phyloP scores from a whole-genome alignment of 2,329 filamentous ascomycete species.

The Phialophora chinensis region DNA sequence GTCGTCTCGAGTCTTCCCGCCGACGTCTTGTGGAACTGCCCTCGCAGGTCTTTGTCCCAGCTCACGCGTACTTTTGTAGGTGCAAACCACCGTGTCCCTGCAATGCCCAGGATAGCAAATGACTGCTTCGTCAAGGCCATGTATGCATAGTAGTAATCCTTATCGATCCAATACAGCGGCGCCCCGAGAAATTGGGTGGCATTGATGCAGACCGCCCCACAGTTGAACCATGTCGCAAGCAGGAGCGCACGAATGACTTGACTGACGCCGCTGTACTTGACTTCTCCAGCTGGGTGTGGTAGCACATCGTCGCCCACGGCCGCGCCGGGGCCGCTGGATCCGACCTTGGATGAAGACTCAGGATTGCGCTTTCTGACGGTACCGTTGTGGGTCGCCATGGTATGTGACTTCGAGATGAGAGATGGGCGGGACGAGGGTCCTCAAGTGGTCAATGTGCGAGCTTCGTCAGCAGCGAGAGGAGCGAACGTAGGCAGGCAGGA shows the following conservation, averaged over 20 bases:
- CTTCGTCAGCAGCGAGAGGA: slow-evolving; percentile 6
- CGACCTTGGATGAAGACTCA: slow-evolving; percentile 6
- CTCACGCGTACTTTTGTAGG: slow-evolving; percentile 68
- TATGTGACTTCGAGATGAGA: slow-evolving; percentile 2
- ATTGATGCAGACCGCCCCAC: slow-evolving; percentile 52
- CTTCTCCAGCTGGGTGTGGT: slow-evolving; percentile 38
- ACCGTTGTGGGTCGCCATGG: slow-evolving; percentile 42
- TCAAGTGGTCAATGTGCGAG: slow-evolving; percentile 1
- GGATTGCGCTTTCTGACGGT: slow-evolving; percentile 44
- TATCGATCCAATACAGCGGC: slow-evolving; percentile 66
- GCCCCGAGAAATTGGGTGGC: slow-evolving; percentile 66
- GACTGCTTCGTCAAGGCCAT: slow-evolving; percentile 71
- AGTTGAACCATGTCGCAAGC: slow-evolving; percentile 53
- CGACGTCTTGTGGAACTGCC: slow-evolving; percentile 62
- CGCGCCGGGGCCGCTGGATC: not conserved
- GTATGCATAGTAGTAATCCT: slow-evolving; percentile 66
- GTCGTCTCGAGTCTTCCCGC: slow-evolving; percentile 64
- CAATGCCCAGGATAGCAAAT: slow-evolving; percentile 67
- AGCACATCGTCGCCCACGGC: slow-evolving; percentile 26
- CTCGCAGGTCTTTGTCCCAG: slow-evolving; percentile 65
- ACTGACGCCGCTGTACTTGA: slow-evolving; percentile 54
- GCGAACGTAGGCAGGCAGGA: slow-evolving; percentile 5
- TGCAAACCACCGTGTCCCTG: slow-evolving; percentile 67
- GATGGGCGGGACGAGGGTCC: slow-evolving; percentile 3
- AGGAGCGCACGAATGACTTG: slow-evolving; percentile 54